These are phyloP conservation scores for Aureobasidium zeae DNA, from an alignment of 2,329 filamentous ascomycete genomes.

Conservation along the genomic window DNA sequence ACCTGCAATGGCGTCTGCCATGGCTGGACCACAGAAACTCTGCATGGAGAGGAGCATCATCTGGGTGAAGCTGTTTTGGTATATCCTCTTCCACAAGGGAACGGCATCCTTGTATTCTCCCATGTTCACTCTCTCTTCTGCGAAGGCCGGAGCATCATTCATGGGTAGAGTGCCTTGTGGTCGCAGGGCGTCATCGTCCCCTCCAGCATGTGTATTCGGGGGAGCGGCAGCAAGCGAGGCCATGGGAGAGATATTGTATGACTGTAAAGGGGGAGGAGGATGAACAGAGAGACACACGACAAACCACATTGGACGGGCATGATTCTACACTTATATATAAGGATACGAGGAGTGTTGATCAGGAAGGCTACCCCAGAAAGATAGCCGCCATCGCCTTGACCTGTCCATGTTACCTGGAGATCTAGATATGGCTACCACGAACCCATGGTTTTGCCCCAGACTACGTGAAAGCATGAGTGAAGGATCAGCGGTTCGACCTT, in stretches of 20 bases:
- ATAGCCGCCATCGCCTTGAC: conserved; percentile 11
- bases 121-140: conserved; percentile 32
- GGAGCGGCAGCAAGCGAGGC: conserved; percentile 26
- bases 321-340: conserved; percentile 7
- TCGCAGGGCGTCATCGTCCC: conserved; percentile 25
- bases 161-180: conserved; percentile 25
- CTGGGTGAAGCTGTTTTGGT: conserved; percentile 41
- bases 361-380: conserved; percentile 1
- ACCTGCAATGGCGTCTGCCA: conserved; percentile 15
- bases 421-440: neutral
- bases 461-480: neutral
- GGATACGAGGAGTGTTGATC: too few species aligned
- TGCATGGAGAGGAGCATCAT: conserved; percentile 42
- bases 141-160: conserved; percentile 18
- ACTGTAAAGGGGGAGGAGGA: neutral
- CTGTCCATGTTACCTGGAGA: conserved; percentile 4
- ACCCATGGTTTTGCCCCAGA: conserved; percentile 4
- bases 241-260: conserved; percentile 19
- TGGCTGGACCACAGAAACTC: conserved; percentile 22
- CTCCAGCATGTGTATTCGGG: conserved; percentile 28
- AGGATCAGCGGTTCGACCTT: conserved; percentile 4
- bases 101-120: conserved; percentile 24
- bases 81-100: conserved; percentile 38
- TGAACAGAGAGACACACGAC: neutral
- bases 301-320: conserved; percentile 1